A percentile compares a stretch with the other conserved stretches of the same genome.
These are phyloP conservation scores for Codiaeum variegatum DNA, from an alignment of 441 rosid genomes.

Conservation along the genomic window DNA sequence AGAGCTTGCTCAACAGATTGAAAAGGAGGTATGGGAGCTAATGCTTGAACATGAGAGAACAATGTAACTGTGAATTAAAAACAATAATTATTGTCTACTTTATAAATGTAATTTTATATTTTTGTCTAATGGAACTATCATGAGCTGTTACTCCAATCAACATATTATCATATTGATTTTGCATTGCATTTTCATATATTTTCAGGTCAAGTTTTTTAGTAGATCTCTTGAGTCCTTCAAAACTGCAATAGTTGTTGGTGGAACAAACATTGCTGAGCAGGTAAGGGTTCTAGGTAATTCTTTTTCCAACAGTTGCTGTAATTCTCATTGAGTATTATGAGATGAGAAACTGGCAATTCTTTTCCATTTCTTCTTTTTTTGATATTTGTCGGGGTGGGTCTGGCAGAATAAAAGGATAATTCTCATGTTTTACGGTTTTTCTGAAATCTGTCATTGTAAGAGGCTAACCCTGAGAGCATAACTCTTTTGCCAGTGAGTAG, in stretches of 20 bases:
- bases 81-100: slow-evolving; percentile 32
- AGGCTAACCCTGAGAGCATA: neutral
- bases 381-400: neutral
- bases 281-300: slow-evolving; percentile 9
- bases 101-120: neutral
- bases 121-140: neutral
- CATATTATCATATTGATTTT: slow-evolving; percentile 14
- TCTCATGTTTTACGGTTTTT: neutral
- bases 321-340: neutral
- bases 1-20: slow-evolving; percentile 90
- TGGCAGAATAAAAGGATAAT: neutral
- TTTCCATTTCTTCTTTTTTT: neutral
- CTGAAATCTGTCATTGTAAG: neutral
- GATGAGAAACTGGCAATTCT: neutral
- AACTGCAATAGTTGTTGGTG: slow-evolving; percentile 39
- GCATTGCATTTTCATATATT: slow-evolving; percentile 9
- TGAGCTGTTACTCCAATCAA: neutral
- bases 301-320: neutral
- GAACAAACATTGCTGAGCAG: slow-evolving; percentile 39
- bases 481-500: neutral
- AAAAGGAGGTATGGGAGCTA: slow-evolving; percentile 50
- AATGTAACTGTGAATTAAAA: slow-evolving; percentile 45
- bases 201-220: slow-evolving; percentile 36
- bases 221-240: slow-evolving; percentile 37
- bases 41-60: slow-evolving; percentile 50